Evolutionary conservation across 345 rosid genomes (phyloP).

Genomic region (Punica granatum): DNA sequence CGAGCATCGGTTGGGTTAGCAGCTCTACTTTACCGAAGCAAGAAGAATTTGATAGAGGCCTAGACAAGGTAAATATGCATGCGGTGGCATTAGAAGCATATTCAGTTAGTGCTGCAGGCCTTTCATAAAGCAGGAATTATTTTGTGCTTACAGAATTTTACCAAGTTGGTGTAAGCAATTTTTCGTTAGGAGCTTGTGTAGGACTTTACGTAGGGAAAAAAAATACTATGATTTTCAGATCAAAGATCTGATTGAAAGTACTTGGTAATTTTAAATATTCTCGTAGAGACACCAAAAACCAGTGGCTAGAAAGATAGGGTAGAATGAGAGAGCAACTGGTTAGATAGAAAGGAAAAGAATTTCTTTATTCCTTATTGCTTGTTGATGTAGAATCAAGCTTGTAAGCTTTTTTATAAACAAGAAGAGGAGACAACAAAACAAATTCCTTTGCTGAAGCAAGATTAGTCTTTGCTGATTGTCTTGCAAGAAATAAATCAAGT

Average conservation of each 20-base stretch:
- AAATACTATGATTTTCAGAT: background rate
- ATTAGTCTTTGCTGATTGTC: background rate
- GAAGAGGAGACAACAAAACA: too few relatives aligned
- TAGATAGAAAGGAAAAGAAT: background rate
- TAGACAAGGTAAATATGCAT: constrained; percentile 6
- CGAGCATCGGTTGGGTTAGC: constrained; percentile 45
- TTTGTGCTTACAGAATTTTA: background rate
- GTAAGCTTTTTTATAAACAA: too few relatives aligned
- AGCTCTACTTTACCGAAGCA: constrained; percentile 19
- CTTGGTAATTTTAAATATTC: background rate
- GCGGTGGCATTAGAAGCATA: background rate
- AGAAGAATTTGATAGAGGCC: constrained; percentile 15
- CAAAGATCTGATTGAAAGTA: background rate
- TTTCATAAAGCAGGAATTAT: background rate
- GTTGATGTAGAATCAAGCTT: too few relatives aligned
- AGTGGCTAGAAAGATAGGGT: background rate
- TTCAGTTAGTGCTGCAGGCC: background rate
- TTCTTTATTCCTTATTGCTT: too few relatives aligned
- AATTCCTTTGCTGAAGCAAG: too few relatives aligned
- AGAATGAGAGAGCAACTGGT: background rate
- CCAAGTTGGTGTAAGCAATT: background rate
- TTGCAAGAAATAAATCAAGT: background rate
- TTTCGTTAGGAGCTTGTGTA: too few relatives aligned
- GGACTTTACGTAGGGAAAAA: background rate
- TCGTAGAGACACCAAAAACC: background rate